A percentile compares a stretch with the other conserved stretches of the same genome.
These are phyloP conservation scores for Hypholoma sublateritium DNA, from an alignment of 768 basidiomycete species.

Conservation along the genomic window DNA sequence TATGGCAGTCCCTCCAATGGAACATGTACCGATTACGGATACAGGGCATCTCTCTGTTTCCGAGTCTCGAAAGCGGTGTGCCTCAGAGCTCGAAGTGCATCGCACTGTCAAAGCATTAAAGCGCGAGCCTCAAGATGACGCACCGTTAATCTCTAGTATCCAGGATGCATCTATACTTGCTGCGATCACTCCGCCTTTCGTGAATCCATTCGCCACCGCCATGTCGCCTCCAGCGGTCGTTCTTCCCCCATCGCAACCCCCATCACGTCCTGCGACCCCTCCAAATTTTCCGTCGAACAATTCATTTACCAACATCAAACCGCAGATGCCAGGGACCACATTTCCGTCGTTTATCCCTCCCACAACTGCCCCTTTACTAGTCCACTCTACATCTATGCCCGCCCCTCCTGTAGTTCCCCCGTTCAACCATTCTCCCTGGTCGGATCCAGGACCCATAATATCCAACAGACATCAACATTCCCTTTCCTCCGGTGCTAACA, in stretches of 20 bases:
- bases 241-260: constrained; percentile 33
- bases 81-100: constrained; percentile 41
- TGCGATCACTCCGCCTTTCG: neutral
- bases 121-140: constrained; percentile 47
- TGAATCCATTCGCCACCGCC: neutral
- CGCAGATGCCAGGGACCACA: constrained; percentile 18
- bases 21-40: constrained; percentile 24
- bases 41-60: constrained; percentile 23
- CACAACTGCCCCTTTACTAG: constrained; percentile 3
- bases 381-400: constrained; percentile 19
- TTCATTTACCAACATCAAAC: constrained; percentile 29
- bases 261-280: constrained; percentile 39
- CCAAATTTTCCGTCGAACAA: constrained; percentile 27
- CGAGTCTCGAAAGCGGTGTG: constrained; percentile 46
- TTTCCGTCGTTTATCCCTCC: constrained; percentile 23
- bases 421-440: constrained; percentile 36
- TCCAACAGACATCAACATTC: constrained; percentile 42
- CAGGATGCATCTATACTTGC: constrained; percentile 16
- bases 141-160: constrained; percentile 28
- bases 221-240: constrained; percentile 14
- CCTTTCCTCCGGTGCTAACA: constrained; percentile 35
- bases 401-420: constrained; percentile 17
- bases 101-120: constrained; percentile 46
- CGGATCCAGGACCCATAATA: constrained; percentile 27
- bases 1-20: constrained; percentile 5